Evolutionary conservation across 208 protist genomes (phyloP), one percentile per base, ranked within the genome.

Genomic region (Trypanosoma rangeli): DNA sequence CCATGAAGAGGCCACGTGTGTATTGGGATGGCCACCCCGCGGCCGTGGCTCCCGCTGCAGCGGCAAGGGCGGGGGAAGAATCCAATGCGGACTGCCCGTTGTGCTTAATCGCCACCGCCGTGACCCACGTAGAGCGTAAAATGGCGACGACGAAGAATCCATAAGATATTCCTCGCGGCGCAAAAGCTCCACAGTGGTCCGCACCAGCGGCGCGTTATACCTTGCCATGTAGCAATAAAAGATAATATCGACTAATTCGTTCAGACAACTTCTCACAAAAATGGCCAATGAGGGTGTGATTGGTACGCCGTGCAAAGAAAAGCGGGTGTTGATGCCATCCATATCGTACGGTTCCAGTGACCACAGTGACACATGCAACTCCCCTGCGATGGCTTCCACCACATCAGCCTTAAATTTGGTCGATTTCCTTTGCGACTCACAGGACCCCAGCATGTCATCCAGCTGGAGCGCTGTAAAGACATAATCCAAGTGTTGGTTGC

Each of bases 331-430:
- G 16, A 71, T 65, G 20, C 71, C 71, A 37, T 71, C 64, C 13
- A 20, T 64, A 20, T 52, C 56, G 16, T 54, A 31, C 24, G 71
- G 52, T 37, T 71, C 22, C 20, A 76, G 50, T 20, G 64, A 67
- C 71, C 71, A 76, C 20, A 76, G 39, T 20, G 71, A 64, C 15
- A 70, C 49, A 52, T 62, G 64, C 31, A 76, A 49, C 49, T 68
- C 64, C 16, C 71, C 71, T 3, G 58, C 56, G 50, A 71, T 61
- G 8, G 71, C 71, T 58, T 76, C 71, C 5, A 76, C 55, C 12
- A 70, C n/a, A 60, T 76, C 71, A 12, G 71, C 71, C 26, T 70
- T 68, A 39, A 65, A 71, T 42, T 76, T 76, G 31, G 49, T 49
- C 10, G 71, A 76, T 46, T 60, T 68, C 22, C 5, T n/a, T 26